Conservation (phyloP, 1,284 basidiomycete genomes). For the Ganoderma resinaceum region DNA sequence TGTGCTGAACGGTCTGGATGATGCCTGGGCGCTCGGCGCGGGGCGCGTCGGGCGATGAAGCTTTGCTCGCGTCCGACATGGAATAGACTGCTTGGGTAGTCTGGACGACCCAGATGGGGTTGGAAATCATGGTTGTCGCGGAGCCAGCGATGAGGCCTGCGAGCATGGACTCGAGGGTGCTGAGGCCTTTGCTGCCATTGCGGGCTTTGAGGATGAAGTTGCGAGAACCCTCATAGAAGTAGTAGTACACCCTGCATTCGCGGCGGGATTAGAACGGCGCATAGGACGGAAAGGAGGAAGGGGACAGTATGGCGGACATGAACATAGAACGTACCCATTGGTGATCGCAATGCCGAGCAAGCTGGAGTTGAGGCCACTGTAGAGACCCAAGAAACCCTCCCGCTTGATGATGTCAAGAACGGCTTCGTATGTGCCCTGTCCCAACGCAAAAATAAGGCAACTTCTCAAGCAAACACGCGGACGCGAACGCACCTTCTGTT, state of each 20-base stretch:
- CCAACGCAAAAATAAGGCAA: neutral
- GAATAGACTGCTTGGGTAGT: constrained; percentile 87
- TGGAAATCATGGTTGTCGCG: constrained; percentile 90
- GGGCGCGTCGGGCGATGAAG: constrained; percentile 36
- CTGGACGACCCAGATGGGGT: constrained; percentile 97
- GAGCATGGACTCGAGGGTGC: constrained; percentile 89
- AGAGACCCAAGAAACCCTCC: constrained; percentile 88
- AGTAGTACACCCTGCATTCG: constrained; percentile 77
- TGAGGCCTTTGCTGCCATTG: constrained; percentile 70
- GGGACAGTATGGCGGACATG: neutral
- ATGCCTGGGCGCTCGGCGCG: constrained; percentile 66
- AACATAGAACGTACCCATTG: constrained; percentile 70
- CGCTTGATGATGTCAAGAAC: constrained; percentile 81
- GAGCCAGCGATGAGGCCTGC: constrained; percentile 88
- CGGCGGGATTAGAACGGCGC: neutral
- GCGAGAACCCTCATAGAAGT: constrained; percentile 80
- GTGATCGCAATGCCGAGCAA: constrained; percentile 93
- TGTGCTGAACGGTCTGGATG: constrained; percentile 73
- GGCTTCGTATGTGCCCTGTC: constrained; percentile 61
- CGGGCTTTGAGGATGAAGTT: constrained; percentile 64
- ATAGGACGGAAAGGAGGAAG: neutral
- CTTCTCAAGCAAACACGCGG: neutral
- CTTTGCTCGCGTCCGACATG: constrained; percentile 43
- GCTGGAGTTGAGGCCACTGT: constrained; percentile 88
- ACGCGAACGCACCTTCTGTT: constrained; percentile 62